Evolutionary conservation across 257 asterid genomes (phyloP), one percentile per base, ranked within the genome.

Genomic region (Cordia subcordata): DNA sequence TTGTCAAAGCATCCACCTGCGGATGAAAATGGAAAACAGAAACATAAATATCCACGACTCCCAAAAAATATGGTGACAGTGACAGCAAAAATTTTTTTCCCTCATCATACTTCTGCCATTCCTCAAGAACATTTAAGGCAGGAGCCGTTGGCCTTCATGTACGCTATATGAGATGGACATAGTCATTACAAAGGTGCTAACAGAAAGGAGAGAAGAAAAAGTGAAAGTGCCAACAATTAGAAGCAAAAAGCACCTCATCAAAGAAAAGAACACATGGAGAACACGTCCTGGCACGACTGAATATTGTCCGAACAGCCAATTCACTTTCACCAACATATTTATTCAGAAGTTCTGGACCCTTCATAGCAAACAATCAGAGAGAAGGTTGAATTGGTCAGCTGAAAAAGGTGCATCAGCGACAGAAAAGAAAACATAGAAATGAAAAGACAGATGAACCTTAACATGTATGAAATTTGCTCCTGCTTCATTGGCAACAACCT

Each of bases 281-380:
- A 62, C 96, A 88, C 53, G 89, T 81, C 76, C 96, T 86, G 20
- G 99, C 99, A 72, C 99, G 96, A 55, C 76, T 78, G 74, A 92
- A 92, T 59, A 81, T 59, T 62, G 82, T 92, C 58, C 99, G 76
- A 39, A 92, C 86, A 5, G 88, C 84, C 75, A 78, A 64, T 79
- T 92, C 99, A 79, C 94, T 85, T 81, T 86, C 99, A 75, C 99
- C 99, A 50, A 92, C 96, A 67, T 88, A 88, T 67, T 92, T 92
- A 62, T 66, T 86, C 67, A 92, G 77, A 69, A 88, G 86, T 66
- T 86, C 96, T 22, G 96, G 99, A 33, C 99, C 99, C 99, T 91
- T 60, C 22, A 63, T 21, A 67, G 22, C 74, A 20, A 68, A 61
- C 39, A 67, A 37, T 38, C 49, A 53, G 21, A 68, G 53, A 49